Conservation (phyloP, 2,329 filamentous ascomycete genomes). For the Pseudogymnoascus sp. region DNA sequence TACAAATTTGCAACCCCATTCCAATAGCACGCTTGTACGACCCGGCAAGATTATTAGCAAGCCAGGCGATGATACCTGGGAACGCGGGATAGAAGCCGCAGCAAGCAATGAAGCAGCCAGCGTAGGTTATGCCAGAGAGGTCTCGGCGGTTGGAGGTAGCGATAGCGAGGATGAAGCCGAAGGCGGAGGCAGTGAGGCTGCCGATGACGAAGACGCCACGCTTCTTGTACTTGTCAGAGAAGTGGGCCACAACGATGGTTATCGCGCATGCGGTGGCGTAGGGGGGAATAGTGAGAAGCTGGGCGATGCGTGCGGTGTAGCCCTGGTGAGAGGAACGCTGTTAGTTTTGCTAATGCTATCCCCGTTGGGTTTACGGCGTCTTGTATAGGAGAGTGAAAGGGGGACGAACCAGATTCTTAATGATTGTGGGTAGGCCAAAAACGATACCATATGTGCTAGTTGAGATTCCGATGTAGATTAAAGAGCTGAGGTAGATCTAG, state of each 20-base stretch:
- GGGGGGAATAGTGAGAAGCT: constrained; percentile 41
- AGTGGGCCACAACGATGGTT: constrained; percentile 45
- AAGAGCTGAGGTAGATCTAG: constrained; percentile 33
- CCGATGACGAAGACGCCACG: constrained; percentile 45
- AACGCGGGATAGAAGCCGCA: constrained; percentile 38
- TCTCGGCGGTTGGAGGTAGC: not conserved
- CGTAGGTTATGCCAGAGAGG: constrained; percentile 26
- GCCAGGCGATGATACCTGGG: constrained; percentile 43
- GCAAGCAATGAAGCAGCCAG: constrained; percentile 37
- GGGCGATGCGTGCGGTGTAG: constrained; percentile 34
- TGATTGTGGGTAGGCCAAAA: constrained; percentile 34
- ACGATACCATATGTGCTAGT: constrained; percentile 20
- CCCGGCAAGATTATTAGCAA: constrained; percentile 50
- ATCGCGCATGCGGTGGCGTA: constrained; percentile 57
- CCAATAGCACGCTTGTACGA: constrained; percentile 49
- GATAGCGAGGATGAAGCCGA: constrained; percentile 14
- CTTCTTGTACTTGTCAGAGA: constrained; percentile 44
- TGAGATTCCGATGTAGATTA: constrained; percentile 18
- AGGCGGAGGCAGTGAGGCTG: constrained; percentile 39
- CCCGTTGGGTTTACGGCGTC: constrained; percentile 26
- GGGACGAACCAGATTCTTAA: constrained; percentile 32
- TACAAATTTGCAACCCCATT: constrained; percentile 53
- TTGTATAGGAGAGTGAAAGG: not conserved
- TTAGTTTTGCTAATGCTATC: constrained; percentile 30
- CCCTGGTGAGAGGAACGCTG: constrained; percentile 15